Evolutionary conservation across 208 protist species (phyloP), one percentile per base, ranked within the genome.

Genomic region (Crithidia acanthocephali): DNA sequence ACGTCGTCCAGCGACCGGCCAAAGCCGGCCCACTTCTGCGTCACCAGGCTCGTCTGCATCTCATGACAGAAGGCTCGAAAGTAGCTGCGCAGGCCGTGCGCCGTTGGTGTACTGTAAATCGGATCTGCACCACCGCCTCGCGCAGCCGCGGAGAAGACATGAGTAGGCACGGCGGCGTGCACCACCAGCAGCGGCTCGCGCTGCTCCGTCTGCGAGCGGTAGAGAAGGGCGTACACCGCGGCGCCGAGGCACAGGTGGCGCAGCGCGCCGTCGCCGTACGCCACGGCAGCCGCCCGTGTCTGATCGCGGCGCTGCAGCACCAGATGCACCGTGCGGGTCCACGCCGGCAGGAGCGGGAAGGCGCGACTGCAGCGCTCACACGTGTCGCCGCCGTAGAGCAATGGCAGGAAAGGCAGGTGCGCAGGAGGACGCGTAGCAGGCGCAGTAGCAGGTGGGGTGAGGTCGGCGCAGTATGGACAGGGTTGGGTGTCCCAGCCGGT

Each of bases 231-330:
- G 22, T 71, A 28, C n/a, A 86, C 30, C 5, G 69, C 50, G 1
- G 56, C 51, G 35, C 83, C 88, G 28, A 87, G 61, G 23, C 47
- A 56, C 7, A 90, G 76, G 27, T 74, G 53, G 23, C 45, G 33
- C n/a, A 79, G 63, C 16, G 85, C 60, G 25, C 55, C 73, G 28
- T 84, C 83, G 44, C 83, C 88, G 69, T 87, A 85, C 15, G 80
- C 81, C 55, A 84, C 84, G 23, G 84, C 84, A 7, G 87, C 80
- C 6, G 32, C 28, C 15, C 76, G 81, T 33, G 57, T 64, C 22
- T 56, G 72, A 33, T 81, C 77, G n/a, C 11, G 2, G 27, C 52
- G 66, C 58, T 83, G 68, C 32, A 86, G 23, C 10, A 86, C 80
- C 51, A 89, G 40, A 64, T 75, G 83, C 15, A 42, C n/a, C 2